Percentiles rank a stretch among this genome's conserved stretches.
Conservation (phyloP, 2,329 filamentous ascomycete species). For the Colletotrichum tropicale region DNA sequence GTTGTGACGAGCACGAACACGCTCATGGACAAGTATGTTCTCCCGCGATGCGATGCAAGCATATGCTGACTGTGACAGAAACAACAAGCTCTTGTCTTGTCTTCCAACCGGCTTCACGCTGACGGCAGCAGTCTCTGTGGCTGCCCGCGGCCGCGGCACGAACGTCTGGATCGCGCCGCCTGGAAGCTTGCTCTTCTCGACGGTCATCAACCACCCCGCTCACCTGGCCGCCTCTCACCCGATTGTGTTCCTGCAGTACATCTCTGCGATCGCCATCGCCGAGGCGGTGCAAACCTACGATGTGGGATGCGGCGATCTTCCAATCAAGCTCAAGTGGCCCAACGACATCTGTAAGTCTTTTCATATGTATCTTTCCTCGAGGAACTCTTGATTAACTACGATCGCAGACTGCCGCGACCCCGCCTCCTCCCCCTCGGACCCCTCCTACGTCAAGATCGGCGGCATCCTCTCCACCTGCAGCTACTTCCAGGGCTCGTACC, state of each 20-base stretch:
- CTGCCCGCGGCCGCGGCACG: constrained; percentile 83
- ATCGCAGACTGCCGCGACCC: constrained; percentile 68
- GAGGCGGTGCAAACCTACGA: constrained; percentile 84
- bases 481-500: constrained; percentile 78
- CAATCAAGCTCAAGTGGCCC: constrained; percentile 93
- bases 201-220: constrained; percentile 82
- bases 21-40: constrained; percentile 80
- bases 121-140: constrained; percentile 85
- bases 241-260: constrained; percentile 92
- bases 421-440: constrained; percentile 46
- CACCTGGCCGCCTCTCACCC: constrained; percentile 74
- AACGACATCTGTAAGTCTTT: constrained; percentile 84
- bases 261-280: constrained; percentile 86
- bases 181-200: constrained; percentile 86
- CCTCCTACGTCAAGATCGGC: constrained; percentile 83
- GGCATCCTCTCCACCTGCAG: constrained; percentile 91
- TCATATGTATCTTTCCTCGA: too few relatives aligned
- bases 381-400: too few relatives aligned
- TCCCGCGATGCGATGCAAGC: too few relatives aligned
- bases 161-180: constrained; percentile 96
- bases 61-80: constrained; percentile 55
- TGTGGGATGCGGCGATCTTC: constrained; percentile 73
- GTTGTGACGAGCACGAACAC: constrained; percentile 95
- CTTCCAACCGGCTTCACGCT: constrained; percentile 88
- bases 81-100: constrained; percentile 74